Evolutionary conservation across 1,284 basidiomycete genomes (phyloP), one percentile per base, ranked within the genome.

Genomic region (Pseudozyma thailandica): DNA sequence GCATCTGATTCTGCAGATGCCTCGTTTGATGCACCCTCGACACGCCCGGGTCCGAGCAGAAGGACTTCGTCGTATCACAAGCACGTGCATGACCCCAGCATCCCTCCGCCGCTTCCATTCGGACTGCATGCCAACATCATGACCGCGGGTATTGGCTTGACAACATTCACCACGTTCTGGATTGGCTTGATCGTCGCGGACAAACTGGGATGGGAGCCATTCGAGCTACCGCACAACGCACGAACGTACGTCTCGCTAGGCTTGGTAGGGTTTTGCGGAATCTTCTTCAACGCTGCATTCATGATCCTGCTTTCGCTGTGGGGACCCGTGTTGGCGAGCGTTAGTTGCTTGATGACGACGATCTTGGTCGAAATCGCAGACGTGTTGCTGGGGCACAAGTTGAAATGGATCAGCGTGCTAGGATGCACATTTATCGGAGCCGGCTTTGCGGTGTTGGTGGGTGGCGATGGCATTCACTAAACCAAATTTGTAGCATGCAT

Each of bases 111-210:
- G 6, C 60, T 82, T 8, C 81, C 81, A 0, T 82, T 82, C 38
- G 81, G 81, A 1, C 52, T 82, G 26, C 80, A 82, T 35, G 72
- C 81, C 10, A 82, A 77, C 47, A 56, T 78, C 37, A 81, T 82
- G 74, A 82, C 78, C 8, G 66, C 77, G 26, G 80, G 79, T 20
- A 82, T 82, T 30, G 81, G 81, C 2, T 18, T 74, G 15, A 64
- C 72, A 12, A 82, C 81, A 1, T 45, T 77, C 4, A 37, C 31
- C 12, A 59, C 66, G 0, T 72, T 82, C 25, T 82, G 81, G 80
- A 57, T 79, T 20, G 76, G 72, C 6, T 20, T 82, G 16, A 58
- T 66, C 25, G 13, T 80, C n/a, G 76, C 76, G 0, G 27, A 82
- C 47, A 16, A 53, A 6, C 50, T 70, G 0, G 76, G 70, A 10